These are phyloP conservation scores for Backusella sp. DNA, from an alignment of 192 early-diverging fungal species.

Conservation along the genomic window DNA sequence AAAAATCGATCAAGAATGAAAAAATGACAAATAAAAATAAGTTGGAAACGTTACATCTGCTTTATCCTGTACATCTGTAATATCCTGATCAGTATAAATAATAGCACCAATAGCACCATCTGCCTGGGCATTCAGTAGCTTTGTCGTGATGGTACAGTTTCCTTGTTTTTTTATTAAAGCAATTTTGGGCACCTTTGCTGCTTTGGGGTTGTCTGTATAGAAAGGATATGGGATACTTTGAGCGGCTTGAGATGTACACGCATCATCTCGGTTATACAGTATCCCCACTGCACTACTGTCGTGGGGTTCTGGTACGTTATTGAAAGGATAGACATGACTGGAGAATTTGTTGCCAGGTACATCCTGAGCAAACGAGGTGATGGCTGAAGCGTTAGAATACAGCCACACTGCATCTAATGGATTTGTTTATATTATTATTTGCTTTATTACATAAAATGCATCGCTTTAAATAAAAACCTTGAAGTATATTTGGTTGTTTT, in stretches of 20 bases:
- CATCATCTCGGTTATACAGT: constrained; percentile 20
- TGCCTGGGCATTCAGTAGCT: constrained; percentile 34
- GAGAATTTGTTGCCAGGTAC: neutral
- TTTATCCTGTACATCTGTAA: neutral
- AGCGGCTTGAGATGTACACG: constrained; percentile 9
- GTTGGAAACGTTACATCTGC: neutral
- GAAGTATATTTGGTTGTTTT: constrained; percentile 7
- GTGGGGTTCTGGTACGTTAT: neutral
- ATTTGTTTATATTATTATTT: neutral
- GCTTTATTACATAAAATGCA: neutral
- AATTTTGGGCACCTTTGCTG: constrained; percentile 15
- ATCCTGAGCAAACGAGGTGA: constrained; percentile 7
- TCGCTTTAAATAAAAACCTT: neutral
- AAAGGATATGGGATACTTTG: constrained; percentile 3
- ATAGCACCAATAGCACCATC: constrained; percentile 34
- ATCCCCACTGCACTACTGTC: neutral
- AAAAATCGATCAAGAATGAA: too few species aligned
- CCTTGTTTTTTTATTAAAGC: constrained; percentile 9
- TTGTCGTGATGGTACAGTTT: constrained; percentile 32
- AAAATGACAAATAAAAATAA: too few species aligned
- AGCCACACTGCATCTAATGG: constrained; percentile 16
- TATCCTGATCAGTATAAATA: constrained; percentile 33
- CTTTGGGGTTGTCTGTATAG: neutral
- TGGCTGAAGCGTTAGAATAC: constrained; percentile 17
- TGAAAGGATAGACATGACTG: neutral